phyloP scores from a whole-genome alignment of 73 alveolate genomes.

The Diophrys sp. region DNA sequence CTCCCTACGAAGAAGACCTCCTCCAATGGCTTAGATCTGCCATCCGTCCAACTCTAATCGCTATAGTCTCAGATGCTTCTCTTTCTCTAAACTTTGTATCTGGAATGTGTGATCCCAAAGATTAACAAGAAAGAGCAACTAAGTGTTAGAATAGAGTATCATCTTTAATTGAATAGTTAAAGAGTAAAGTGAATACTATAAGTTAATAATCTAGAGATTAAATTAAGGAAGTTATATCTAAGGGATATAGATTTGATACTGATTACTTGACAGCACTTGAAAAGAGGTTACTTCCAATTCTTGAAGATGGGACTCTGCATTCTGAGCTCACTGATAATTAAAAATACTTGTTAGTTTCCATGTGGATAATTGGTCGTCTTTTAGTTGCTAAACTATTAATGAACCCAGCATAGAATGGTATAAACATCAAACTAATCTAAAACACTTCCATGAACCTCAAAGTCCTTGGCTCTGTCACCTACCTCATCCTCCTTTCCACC shows the following conservation, averaged over 20 bases:
- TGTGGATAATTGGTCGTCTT: background rate
- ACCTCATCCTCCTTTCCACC: background rate
- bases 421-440: background rate
- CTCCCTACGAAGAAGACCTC: background rate
- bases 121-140: background rate
- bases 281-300: background rate
- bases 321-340: background rate
- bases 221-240: background rate
- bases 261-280: background rate
- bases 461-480: background rate
- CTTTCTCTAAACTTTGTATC: background rate
- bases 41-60: background rate
- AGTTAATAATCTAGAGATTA: too few relatives aligned
- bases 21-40: background rate
- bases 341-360: background rate
- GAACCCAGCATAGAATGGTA: background rate
- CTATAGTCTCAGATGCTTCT: background rate
- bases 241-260: background rate
- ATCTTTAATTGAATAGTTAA: background rate
- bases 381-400: background rate
- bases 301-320: background rate
- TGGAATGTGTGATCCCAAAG: background rate
- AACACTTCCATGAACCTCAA: background rate
- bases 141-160: background rate
- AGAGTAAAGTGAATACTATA: background rate